Base-by-base conservation (phyloP, 768 basidiomycete genomes). In the Boletus coccyginus region DNA sequence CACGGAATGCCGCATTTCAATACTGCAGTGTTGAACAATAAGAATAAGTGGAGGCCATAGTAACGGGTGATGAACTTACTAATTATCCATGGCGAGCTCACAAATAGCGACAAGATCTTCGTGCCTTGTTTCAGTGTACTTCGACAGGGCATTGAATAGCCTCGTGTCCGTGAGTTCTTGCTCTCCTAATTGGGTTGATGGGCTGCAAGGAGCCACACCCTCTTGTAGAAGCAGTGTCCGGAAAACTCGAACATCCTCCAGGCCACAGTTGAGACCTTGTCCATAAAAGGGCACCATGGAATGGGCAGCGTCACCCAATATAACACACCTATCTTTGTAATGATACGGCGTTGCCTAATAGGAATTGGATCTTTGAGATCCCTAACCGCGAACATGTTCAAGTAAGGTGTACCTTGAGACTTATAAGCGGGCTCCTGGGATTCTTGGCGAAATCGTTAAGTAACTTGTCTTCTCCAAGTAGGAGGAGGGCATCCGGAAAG, bases 211-310 rank as follows among this genome's bases (percentile, higher is more conserved):
- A 72, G 57, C 80, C 55, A 95, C 87, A 16, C 80, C 79, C 71
- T 89, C 85, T 56, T 86, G 79, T 53, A 83, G 82, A 65, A 98
- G 78, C 53, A 94, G 74, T 32, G 83, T 79, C 56, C 86, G 82
- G 61, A 99, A 80, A 50, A 98, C 84, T 62, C 97, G 85, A 64
- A 98, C 94, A 72, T 99, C 96, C 75, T 99, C 96, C 50, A 99
- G 81, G 16, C 96, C 96, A 68, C 95, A 97, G 69, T 99, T 99
- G 63, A 98, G 81, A 41, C 96, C 96, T 79, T 99, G 96, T 42
- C 96, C 91, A 70, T 90, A 94, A 76, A 94, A 95, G 59, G 96
- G 95, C n/a, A 95, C 94, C 94, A 98, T 98, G 42, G 93, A 90
- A 73, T 99, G 96, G 12, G 94, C 92, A 40, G 96, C 89, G 73